Conservation (phyloP, 495 filamentous ascomycete species). For the Aspergillus mulundensis region DNA sequence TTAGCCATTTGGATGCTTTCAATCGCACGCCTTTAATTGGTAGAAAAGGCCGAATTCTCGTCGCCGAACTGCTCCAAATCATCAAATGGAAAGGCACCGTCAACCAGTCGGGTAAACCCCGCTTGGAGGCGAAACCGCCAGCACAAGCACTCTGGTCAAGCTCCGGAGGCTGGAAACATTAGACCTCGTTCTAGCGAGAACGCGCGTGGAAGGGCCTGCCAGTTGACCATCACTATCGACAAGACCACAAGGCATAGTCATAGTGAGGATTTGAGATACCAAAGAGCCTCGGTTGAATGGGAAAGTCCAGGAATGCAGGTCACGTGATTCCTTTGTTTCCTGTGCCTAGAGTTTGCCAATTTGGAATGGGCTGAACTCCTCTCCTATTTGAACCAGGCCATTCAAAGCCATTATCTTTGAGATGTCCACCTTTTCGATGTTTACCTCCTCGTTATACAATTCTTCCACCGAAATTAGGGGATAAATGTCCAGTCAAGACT, state of each 20-base stretch:
- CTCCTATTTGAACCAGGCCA: background rate
- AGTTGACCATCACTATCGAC: no score
- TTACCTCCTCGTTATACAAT: background rate
- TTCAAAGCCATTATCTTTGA: background rate
- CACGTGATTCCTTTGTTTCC: slow-evolving; percentile 1
- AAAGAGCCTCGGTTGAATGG: no score
- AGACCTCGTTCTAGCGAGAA: background rate
- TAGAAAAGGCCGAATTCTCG: background rate
- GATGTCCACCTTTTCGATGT: background rate
- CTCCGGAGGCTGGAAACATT: background rate
- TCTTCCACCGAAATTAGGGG: background rate
- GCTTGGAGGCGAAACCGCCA: background rate
- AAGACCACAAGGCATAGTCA: no score
- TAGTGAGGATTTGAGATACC: no score
- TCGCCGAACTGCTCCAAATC: background rate
- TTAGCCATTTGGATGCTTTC: background rate
- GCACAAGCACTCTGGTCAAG: no score
- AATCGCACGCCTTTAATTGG: slow-evolving; percentile 1
- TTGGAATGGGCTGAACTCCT: background rate
- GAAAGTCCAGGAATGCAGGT: no score
- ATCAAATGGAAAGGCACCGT: background rate
- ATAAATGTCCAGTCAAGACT: background rate
- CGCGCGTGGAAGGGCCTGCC: no score
- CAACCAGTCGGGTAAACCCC: background rate
- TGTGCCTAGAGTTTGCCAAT: background rate